Evolutionary conservation across 768 basidiomycete genomes (phyloP), one percentile per base, ranked within the genome.

Genomic region (Mycena latifolia): DNA sequence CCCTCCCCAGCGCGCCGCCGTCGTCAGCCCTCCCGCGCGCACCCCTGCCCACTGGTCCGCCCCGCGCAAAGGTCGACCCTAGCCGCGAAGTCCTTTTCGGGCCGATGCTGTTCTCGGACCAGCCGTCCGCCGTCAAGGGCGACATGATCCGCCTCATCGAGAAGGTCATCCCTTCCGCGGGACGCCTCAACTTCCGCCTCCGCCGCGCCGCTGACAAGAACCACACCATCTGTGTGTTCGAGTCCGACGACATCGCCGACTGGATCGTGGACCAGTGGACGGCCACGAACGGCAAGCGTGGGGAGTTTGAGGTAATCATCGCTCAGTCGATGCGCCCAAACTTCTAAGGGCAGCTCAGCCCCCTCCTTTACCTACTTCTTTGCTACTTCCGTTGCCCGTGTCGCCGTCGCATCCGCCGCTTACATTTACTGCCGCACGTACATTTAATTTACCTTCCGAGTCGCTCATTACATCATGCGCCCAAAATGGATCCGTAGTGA

Each of bases 291-390:
- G 48, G 25, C 7, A 2, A 5, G 9, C 48, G 48, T n/a, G 48
- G 25, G 3, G 48, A 18, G 48, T 50, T 15, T 17, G 48, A 50
- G 27, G 17, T 50, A 25, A 20, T 29, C 48, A 12, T 3, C 10
- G 37, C 37, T 14, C 10, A 14, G 8, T 39, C 37, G 3, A 18
- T 50, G 28, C 48, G 27, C 48, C 43, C 43, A 61, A 61, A 61
- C n/a, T 9, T 9, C 3, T 61, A 27, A 35, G 51, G 52, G 60
- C 60, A 61, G 51, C 60, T 61, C 52, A 61, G 28, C 51, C 51
- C 41, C 60, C 39, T 31, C n/a, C 28, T 46, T n/a, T n/a, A n/a
- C n/a, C n/a, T n/a, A n/a, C n/a, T n/a, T n/a, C n/a, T n/a, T n/a
- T n/a, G n/a, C n/a, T n/a, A n/a, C n/a, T 22, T 9, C 37, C 52